Evolutionary conservation across 1,284 basidiomycete species (phyloP).

Genomic region (Exobasidium rhododendri): DNA sequence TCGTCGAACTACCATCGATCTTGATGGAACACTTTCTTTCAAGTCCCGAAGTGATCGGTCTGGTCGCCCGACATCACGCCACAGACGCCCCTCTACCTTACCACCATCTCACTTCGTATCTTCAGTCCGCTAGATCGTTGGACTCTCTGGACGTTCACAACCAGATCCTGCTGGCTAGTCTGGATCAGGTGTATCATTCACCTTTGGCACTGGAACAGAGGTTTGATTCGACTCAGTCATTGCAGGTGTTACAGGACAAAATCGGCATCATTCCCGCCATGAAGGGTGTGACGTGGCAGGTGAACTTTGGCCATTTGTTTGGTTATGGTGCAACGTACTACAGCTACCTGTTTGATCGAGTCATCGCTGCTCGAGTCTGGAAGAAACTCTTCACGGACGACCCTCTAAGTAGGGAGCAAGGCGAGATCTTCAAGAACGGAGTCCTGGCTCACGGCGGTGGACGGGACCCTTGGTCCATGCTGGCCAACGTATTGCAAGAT

Average conservation of each 20-base stretch:
- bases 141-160: conserved; percentile 72
- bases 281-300: conserved; percentile 65
- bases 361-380: conserved; percentile 89
- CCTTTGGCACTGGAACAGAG: conserved; percentile 57
- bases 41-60: conserved; percentile 74
- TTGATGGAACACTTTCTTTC: conserved; percentile 95
- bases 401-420: conserved; percentile 55
- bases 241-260: conserved; percentile 40
- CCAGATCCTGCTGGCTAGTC: conserved; percentile 81
- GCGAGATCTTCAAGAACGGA: conserved; percentile 75
- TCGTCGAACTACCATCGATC: conserved; percentile 95
- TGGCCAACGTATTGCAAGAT: conserved; percentile 69
- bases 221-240: conserved; percentile 65
- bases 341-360: conserved; percentile 91
- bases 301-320: conserved; percentile 89
- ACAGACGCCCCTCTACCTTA: conserved; percentile 70
- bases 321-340: conserved; percentile 98
- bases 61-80: conserved; percentile 65
- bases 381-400: conserved; percentile 65
- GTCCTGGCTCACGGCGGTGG: conserved; percentile 81
- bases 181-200: conserved; percentile 91
- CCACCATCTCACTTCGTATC: conserved; percentile 59
- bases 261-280: conserved; percentile 8
- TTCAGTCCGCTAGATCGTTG: conserved; percentile 28
- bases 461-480: conserved; percentile 89